A percentile compares a stretch with the other conserved stretches of the same genome.
These are phyloP conservation scores for Solanum piurae DNA, from an alignment of 257 asterid species.

Conservation along the genomic window DNA sequence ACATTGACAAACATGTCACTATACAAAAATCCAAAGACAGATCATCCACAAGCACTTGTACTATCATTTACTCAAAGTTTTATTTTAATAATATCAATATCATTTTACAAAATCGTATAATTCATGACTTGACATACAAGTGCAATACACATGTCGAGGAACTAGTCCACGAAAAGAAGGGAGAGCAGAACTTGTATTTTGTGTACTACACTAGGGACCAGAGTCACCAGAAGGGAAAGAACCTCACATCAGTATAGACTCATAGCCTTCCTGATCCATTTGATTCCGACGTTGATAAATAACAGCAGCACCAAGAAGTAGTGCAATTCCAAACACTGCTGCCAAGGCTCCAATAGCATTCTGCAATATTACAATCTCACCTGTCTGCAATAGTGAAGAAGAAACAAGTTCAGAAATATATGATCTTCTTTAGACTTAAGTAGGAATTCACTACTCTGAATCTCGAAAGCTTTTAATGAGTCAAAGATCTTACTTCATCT, in stretches of 20 bases:
- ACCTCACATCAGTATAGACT: background rate
- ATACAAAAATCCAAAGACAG: too few relatives aligned
- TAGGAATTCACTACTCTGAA: background rate
- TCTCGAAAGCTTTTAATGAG: background rate
- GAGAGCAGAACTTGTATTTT: background rate
- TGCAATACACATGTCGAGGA: background rate
- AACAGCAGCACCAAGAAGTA: background rate
- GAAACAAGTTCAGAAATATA: background rate
- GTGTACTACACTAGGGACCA: background rate
- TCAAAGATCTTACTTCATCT: constrained; percentile 23
- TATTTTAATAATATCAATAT: background rate
- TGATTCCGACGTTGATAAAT: background rate
- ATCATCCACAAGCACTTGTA: background rate
- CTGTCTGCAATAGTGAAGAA: background rate
- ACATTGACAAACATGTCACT: too few relatives aligned
- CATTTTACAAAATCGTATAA: background rate
- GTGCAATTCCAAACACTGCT: background rate
- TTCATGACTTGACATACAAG: background rate
- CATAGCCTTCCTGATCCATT: background rate
- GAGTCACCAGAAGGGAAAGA: background rate
- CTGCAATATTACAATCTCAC: background rate
- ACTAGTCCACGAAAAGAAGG: background rate
- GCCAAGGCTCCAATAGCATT: background rate
- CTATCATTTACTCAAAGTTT: too few relatives aligned
- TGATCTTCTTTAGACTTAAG: background rate